These are phyloP conservation scores for Boletus pseudo-olivaceus DNA, from an alignment of 768 basidiomycete genomes.

Conservation along the genomic window DNA sequence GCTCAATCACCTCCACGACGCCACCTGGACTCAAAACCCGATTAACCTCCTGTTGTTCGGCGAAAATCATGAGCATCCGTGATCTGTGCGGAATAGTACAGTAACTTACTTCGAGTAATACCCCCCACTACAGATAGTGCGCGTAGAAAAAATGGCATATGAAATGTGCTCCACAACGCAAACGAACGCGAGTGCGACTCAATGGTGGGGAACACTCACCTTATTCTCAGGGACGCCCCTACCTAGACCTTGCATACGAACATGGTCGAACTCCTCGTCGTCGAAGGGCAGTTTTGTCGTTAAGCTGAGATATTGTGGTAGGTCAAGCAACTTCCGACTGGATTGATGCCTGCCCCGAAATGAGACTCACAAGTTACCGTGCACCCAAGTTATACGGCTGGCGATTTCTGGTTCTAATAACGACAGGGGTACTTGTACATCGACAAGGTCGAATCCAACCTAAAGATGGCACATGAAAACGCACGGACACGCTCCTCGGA, in stretches of 20 bases:
- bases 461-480: conserved; percentile 25
- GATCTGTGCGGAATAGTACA: background rate
- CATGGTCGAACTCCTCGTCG: conserved; percentile 78
- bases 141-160: background rate
- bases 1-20: conserved; percentile 67
- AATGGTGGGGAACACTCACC: conserved; percentile 30
- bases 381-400: conserved; percentile 63
- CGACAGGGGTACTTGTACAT: conserved; percentile 61
- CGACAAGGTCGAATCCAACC: conserved; percentile 80
- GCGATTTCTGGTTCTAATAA: conserved; percentile 50
- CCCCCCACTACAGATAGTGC: conserved; percentile 51
- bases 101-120: conserved; percentile 54
- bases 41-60: conserved; percentile 57
- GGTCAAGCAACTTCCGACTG: conserved; percentile 1
- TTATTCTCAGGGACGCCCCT: conserved; percentile 74
- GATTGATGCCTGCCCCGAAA: background rate
- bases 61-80: conserved; percentile 1
- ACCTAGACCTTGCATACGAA: conserved; percentile 66
- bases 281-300: conserved; percentile 77
- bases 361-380: conserved; percentile 69
- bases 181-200: background rate
- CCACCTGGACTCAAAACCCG: conserved; percentile 69
- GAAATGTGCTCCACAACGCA: background rate
- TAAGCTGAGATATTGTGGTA: conserved; percentile 40
- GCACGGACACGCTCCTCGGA: background rate